Conservation (phyloP, 345 rosid species). For the Conringia planisiliqua region DNA sequence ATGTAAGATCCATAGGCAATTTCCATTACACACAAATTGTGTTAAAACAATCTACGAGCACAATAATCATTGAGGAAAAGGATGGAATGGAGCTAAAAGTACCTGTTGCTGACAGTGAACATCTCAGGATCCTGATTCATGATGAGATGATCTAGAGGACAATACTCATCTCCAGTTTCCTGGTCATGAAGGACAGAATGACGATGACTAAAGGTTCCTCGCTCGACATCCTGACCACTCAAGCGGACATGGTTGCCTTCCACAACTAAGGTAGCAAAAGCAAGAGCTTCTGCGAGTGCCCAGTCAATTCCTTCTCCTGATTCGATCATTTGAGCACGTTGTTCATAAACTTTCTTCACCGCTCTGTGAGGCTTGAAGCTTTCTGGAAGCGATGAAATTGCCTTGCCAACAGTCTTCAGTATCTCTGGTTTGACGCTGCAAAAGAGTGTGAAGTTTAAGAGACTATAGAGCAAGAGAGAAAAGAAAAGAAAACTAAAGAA, state of each 20-base stretch:
- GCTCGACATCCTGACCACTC: conserved; percentile 91
- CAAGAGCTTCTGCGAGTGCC: conserved; percentile 84
- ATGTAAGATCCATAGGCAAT: background rate
- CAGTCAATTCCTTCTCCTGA: conserved; percentile 83
- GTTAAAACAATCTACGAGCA: background rate
- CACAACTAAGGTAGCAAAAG: conserved; percentile 68
- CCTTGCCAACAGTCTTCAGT: conserved; percentile 77
- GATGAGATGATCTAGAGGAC: conserved; percentile 70
- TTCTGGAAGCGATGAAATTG: conserved; percentile 63
- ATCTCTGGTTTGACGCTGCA: conserved; percentile 81
- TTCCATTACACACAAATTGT: background rate
- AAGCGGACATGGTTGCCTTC: conserved; percentile 90
- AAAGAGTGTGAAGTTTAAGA: conserved; percentile 3
- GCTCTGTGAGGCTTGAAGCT: conserved; percentile 71
- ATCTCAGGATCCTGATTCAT: conserved; percentile 70
- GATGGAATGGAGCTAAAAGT: background rate
- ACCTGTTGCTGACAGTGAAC: conserved; percentile 92
- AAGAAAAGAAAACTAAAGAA: background rate
- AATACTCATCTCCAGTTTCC: conserved; percentile 65
- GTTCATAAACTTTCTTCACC: conserved; percentile 77
- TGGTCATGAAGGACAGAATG: conserved; percentile 79
- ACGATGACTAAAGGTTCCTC: conserved; percentile 86
- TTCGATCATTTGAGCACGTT: conserved; percentile 73
- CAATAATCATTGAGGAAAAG: background rate
- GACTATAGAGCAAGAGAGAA: background rate